Evolutionary conservation across 352 stramenopile genomes (phyloP).

Genomic region (Globisporangium radiosum): DNA sequence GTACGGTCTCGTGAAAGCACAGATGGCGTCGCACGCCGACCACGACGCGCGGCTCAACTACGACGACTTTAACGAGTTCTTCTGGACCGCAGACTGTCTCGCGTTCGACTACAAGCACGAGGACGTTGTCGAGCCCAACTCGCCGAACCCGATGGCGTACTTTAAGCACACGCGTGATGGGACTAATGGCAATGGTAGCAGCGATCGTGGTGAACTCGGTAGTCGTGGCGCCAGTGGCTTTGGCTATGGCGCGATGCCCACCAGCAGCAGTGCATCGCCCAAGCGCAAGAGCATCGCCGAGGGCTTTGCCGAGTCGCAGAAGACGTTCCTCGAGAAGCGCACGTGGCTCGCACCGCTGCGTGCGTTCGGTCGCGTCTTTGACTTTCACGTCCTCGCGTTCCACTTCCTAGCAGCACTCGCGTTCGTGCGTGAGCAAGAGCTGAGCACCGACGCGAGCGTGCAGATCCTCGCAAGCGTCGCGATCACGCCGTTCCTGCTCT

Average conservation of each 20-base stretch:
- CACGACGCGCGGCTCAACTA: slow-evolving; percentile 97
- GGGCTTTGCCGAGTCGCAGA: slow-evolving; percentile 86
- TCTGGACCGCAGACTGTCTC: slow-evolving; percentile 96
- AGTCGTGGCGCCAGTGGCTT: slow-evolving; percentile 19
- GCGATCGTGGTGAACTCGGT: neutral
- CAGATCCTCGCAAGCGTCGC: slow-evolving; percentile 90
- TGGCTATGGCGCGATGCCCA: slow-evolving; percentile 10
- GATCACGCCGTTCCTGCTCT: slow-evolving; percentile 87
- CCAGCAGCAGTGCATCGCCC: slow-evolving; percentile 21
- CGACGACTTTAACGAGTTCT: slow-evolving; percentile 99
- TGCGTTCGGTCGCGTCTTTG: slow-evolving; percentile 93
- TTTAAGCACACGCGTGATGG: slow-evolving; percentile 40
- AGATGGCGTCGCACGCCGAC: slow-evolving; percentile 90
- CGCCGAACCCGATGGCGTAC: slow-evolving; percentile 52
- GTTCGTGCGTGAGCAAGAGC: slow-evolving; percentile 90
- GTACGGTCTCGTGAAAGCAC: slow-evolving; percentile 76
- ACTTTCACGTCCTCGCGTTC: slow-evolving; percentile 97
- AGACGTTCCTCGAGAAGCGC: slow-evolving; percentile 98
- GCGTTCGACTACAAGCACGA: slow-evolving; percentile 92
- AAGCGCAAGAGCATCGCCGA: slow-evolving; percentile 85
- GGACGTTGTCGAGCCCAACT: slow-evolving; percentile 68
- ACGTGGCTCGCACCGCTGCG: slow-evolving; percentile 95
- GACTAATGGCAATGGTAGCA: slow-evolving; percentile 8
- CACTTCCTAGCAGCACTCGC: slow-evolving; percentile 91
- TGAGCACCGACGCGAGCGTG: slow-evolving; percentile 75